These are phyloP conservation scores for Penicillium lagena DNA, from an alignment of 495 filamentous ascomycete genomes.

Conservation along the genomic window DNA sequence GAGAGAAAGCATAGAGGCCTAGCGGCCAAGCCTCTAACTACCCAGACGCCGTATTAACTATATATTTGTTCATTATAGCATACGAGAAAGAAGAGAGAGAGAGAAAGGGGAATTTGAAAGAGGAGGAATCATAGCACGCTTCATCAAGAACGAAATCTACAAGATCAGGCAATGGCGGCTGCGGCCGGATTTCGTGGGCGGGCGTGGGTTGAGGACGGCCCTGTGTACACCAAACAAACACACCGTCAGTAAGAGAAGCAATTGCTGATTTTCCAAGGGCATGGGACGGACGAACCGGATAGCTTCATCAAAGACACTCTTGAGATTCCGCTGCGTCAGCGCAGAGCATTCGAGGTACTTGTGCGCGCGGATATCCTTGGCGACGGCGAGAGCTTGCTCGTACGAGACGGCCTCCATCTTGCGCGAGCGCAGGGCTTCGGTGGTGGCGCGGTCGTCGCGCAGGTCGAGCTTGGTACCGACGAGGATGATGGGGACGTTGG, in stretches of 20 bases:
- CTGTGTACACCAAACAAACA: constrained; percentile 29
- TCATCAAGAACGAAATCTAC: constrained; percentile 30
- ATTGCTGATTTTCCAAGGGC: neutral
- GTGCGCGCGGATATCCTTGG: constrained; percentile 86
- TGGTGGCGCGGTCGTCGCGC: constrained; percentile 79
- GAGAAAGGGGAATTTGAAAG: neutral
- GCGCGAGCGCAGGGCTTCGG: constrained; percentile 70
- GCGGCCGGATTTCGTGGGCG: constrained; percentile 55
- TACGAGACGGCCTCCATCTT: constrained; percentile 90
- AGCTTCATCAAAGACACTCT: constrained; percentile 96
- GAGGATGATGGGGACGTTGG: constrained; percentile 90
- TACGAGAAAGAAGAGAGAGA: constrained; percentile 16
- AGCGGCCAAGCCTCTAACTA: constrained; percentile 16
- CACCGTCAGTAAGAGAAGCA: too few species aligned
- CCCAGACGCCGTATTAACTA: constrained; percentile 42
- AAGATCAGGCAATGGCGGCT: constrained; percentile 70
- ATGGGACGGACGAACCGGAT: constrained; percentile 60
- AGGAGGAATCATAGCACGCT: neutral
- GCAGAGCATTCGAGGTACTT: constrained; percentile 99
- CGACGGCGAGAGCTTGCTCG: constrained; percentile 74
- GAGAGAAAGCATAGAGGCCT: neutral
- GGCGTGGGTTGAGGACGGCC: constrained; percentile 76
- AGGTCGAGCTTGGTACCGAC: constrained; percentile 97
- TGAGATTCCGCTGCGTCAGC: constrained; percentile 88
- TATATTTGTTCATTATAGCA: constrained; percentile 37